A percentile compares a stretch with the other conserved stretches of the same genome.
Evolutionary conservation across 176 grass and related monocot genomes (phyloP).

Genomic region (Cymbopogon citratus): DNA sequence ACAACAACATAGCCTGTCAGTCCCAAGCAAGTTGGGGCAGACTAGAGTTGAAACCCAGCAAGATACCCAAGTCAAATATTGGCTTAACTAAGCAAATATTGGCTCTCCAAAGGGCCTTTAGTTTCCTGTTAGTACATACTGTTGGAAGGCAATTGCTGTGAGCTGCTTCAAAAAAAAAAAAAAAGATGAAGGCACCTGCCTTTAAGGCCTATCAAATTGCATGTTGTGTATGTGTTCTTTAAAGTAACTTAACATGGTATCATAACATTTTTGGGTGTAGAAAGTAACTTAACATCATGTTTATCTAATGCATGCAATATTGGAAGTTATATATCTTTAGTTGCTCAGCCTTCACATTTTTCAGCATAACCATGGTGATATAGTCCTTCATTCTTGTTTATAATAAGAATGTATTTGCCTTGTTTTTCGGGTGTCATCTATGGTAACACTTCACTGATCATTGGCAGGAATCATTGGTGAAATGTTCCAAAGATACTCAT

Average conservation of each 20-base stretch:
- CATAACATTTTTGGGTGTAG: neutral
- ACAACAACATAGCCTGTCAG: no score
- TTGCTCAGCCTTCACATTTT: slow-evolving; percentile 3
- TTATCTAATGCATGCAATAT: neutral
- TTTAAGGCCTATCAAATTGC: neutral
- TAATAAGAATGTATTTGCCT: neutral
- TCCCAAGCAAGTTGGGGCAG: no score
- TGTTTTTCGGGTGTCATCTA: neutral
- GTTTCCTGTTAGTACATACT: slow-evolving; percentile 4
- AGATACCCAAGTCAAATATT: no score
- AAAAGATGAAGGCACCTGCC: neutral
- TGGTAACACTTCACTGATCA: slow-evolving; percentile 22
- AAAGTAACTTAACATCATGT: neutral
- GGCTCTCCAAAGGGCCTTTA: neutral
- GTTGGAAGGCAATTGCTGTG: neutral
- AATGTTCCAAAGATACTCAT: slow-evolving; percentile 48
- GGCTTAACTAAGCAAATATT: neutral
- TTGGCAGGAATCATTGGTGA: slow-evolving; percentile 58
- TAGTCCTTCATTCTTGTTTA: slow-evolving; percentile 4
- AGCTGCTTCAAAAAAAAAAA: slow-evolving; percentile 2
- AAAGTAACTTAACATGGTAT: neutral
- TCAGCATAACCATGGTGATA: slow-evolving; percentile 2
- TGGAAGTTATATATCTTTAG: neutral
- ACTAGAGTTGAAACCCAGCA: no score
- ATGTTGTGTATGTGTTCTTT: neutral